Percentiles rank a stretch among this genome's conserved stretches.
These are phyloP conservation scores for Rhizopogon rudus DNA, from an alignment of 768 basidiomycete species.

Conservation along the genomic window DNA sequence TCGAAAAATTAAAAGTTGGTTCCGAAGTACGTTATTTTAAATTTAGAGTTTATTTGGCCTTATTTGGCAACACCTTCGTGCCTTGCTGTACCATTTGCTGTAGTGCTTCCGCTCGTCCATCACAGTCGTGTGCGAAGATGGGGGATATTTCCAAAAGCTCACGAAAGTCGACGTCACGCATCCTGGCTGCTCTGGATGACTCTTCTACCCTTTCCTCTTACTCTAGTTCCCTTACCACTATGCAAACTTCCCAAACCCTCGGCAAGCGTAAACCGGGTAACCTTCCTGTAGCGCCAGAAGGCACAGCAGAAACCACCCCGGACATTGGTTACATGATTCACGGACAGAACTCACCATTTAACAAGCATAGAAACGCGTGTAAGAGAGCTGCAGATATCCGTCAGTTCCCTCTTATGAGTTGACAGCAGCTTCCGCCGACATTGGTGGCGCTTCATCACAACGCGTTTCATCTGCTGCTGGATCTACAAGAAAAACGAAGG, in stretches of 20 bases:
- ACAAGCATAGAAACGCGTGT: not conserved
- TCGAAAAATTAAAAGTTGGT: too few species aligned
- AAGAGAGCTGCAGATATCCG: not conserved
- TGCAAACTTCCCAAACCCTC: not conserved
- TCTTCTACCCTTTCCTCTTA: not conserved
- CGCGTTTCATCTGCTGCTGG: not conserved
- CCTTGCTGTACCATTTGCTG: not conserved
- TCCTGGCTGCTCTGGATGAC: conserved; percentile 10
- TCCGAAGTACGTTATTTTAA: too few species aligned
- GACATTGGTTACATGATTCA: not conserved
- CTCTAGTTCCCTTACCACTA: not conserved
- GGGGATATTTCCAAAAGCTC: not conserved
- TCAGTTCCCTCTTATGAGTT: not conserved
- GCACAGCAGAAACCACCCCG: not conserved
- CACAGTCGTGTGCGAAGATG: not conserved
- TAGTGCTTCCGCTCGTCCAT: conserved; percentile 1
- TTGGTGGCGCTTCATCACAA: not conserved
- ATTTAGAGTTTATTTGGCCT: conserved; percentile 1
- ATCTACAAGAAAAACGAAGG: not conserved
- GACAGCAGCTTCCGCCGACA: not conserved
- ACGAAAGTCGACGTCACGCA: conserved; percentile 2
- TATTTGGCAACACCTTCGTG: not conserved
- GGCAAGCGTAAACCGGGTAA: conserved; percentile 3
- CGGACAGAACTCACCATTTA: not conserved
- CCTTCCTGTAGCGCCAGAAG: not conserved